Base-by-base conservation (phyloP, 1,139 yeast genomes). In the Meyerozyma guilliermondii region DNA sequence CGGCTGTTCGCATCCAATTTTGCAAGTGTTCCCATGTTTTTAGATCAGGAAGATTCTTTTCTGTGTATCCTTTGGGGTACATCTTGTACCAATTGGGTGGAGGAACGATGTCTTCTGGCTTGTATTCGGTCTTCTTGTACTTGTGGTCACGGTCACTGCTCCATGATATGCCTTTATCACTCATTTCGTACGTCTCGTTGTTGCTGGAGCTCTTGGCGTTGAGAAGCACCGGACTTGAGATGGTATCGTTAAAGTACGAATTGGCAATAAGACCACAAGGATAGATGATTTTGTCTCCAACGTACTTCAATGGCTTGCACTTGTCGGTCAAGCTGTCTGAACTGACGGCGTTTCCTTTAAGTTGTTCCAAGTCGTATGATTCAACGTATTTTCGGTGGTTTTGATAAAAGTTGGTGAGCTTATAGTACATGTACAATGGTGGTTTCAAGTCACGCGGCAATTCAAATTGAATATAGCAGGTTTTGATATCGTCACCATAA, bases 1-100 rank as follows among this genome's bases (percentile, higher is more conserved):
- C 91, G 0, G 92, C 88, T 1, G 92, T 84, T 52, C 89, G 73
- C 94, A 85, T 85, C 94, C 94, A 85, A 55, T 84, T 85, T 61
- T 83, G 88, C 30, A 70, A 54, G 40, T 60, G 66, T 47, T 69
- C 71, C 74, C 70, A 63, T 28, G 52, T 45, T 22, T 54, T 50
- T 24, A 62, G 37, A 43, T 56, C 78, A 1, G 87, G 87, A 45
- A 85, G 54, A 57, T 83, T 84, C 4, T 74, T 71, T 28, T 70
- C 77, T 24, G 81, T 83, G 59, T 85, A 85, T 1, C 92, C 92
- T 44, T 83, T 60, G 1, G 94, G 94, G 55, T 64, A 85, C 58
- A 50, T 66, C 50, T 75, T 74, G 40, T 64, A 65, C 94, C 94
- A 85, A 60, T 80, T 82, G 46, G 87, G 88, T 9, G 94, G 94